Conservation (phyloP, 768 basidiomycete species). For the Suillus brevipes region DNA sequence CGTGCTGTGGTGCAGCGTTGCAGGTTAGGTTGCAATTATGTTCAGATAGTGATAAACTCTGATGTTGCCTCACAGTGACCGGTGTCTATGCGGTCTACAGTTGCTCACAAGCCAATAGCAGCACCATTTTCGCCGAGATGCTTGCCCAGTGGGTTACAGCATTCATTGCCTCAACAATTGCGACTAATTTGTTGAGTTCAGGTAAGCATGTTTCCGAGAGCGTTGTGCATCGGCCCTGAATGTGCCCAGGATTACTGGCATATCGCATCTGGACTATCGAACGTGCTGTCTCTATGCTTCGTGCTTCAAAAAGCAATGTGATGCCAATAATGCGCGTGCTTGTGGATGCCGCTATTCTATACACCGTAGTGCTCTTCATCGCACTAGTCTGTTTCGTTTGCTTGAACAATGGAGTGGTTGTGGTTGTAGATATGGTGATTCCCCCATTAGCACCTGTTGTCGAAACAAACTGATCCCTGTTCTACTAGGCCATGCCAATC, state of each 20-base stretch:
- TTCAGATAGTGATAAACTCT: neutral
- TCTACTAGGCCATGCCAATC: constrained; percentile 5
- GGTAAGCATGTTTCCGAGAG: constrained; percentile 1
- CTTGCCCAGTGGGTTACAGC: constrained; percentile 1
- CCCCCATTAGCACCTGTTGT: neutral
- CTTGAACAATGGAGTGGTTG: neutral
- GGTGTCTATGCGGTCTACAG: neutral
- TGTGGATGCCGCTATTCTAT: constrained; percentile 9
- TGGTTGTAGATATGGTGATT: constrained; percentile 7
- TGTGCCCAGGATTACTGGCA: constrained; percentile 5
- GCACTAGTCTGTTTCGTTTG: constrained; percentile 9
- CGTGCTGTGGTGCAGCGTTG: constrained; percentile 7
- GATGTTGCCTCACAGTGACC: neutral
- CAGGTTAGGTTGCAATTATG: constrained; percentile 1
- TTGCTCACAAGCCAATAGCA: neutral
- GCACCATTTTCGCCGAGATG: neutral
- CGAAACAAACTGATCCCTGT: neutral
- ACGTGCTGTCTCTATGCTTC: neutral
- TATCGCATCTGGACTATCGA: constrained; percentile 12
- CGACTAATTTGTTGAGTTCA: constrained; percentile 8
- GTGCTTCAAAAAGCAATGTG: neutral
- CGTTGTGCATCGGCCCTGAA: neutral
- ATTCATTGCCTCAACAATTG: constrained; percentile 3
- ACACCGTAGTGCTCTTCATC: constrained; percentile 5
- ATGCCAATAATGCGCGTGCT: constrained; percentile 7